Evolutionary conservation across 495 filamentous ascomycete genomes (phyloP), one percentile per base, ranked within the genome.

Genomic region (Cairneyella variabilis): DNA sequence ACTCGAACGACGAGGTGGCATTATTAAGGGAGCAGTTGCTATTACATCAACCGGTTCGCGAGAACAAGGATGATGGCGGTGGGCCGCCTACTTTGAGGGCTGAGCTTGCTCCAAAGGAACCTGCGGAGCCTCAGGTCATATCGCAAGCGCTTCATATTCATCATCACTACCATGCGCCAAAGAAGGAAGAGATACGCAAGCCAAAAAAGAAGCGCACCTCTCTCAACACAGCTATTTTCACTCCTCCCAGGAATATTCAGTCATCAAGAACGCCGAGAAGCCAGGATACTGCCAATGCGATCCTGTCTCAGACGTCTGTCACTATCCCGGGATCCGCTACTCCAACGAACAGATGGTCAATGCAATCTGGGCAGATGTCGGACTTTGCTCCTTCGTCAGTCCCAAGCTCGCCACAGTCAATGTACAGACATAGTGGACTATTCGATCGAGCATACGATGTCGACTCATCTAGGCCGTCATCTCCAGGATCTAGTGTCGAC

Each of bases 1-100:
- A 79, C 61, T 95, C 91, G n/a, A 95, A 97, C 64, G 85, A 95
- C 61, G 92, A 97, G 66, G 90, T 97, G 8, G 86, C 95, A 64
- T 81, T 76, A 47, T 72, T 98, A 37, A 79, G 90, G 23, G 88
- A 96, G 58, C 89, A 95, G 65, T 69, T 96, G n/a, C 58, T 86
- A 53, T 78, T 79, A 30, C 89, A 96, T 64, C 89, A 91, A 57
- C 89, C 88, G 8, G 66, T 83, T 9, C 69, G 65, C 25, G 69
- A 74, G 6, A 57, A 65, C 9, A 59, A 67, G n/a, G 64, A 53
- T 1, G 67, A 71, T 5, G 48, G 34, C n/a, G 66, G 61, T 43
- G 49, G 71, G 53, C 50, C 74, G 50, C 71, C 80, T 8, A 84
- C 80, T 3, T 65, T 95, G 34, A 78, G 80, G 41, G 79, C 85